Percentiles rank a stretch among this genome's conserved stretches.
Conservation (phyloP, 2,329 filamentous ascomycete genomes). For the Eurotiales sp. region DNA sequence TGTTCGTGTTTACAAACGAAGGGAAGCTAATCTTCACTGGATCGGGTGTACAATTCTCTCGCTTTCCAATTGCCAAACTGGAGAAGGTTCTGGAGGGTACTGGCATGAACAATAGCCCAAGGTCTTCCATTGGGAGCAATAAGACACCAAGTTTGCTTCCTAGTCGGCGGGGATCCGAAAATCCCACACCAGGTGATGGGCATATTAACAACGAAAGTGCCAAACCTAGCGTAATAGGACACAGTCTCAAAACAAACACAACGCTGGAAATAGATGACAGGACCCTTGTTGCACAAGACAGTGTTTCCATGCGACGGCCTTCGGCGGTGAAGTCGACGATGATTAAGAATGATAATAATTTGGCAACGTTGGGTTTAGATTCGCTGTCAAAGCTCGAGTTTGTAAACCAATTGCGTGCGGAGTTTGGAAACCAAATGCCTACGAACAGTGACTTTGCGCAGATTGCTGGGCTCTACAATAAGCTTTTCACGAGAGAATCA, state of each 20-base stretch:
- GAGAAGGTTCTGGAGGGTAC: conserved; percentile 9
- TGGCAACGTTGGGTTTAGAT: conserved; percentile 3
- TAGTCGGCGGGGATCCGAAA: not conserved
- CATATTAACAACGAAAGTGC: not conserved
- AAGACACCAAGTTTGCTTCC: not conserved
- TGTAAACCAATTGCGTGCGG: conserved; percentile 4
- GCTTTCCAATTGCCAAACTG: conserved; percentile 8
- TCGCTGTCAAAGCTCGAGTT: conserved; percentile 11
- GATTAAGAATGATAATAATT: not conserved
- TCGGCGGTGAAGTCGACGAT: conserved; percentile 3
- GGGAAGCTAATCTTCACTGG: conserved; percentile 10
- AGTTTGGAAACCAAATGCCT: not conserved
- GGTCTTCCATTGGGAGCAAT: not conserved
- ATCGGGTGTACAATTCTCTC: conserved; percentile 6
- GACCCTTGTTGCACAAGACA: conserved; percentile 7
- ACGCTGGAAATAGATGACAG: conserved; percentile 1
- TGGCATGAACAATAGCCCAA: not conserved
- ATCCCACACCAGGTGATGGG: not conserved
- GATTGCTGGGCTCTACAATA: conserved; percentile 6
- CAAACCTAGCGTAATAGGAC: too few relatives aligned
- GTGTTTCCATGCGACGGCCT: not conserved
- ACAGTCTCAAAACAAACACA: not conserved
- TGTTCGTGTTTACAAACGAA: conserved; percentile 12
- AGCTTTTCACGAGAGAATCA: not conserved
- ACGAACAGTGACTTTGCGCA: not conserved